A percentile compares a stretch with the other conserved stretches of the same genome.
phyloP scores from a whole-genome alignment of 192 early-diverging fungal species.

The Chytriomyces confervae region DNA sequence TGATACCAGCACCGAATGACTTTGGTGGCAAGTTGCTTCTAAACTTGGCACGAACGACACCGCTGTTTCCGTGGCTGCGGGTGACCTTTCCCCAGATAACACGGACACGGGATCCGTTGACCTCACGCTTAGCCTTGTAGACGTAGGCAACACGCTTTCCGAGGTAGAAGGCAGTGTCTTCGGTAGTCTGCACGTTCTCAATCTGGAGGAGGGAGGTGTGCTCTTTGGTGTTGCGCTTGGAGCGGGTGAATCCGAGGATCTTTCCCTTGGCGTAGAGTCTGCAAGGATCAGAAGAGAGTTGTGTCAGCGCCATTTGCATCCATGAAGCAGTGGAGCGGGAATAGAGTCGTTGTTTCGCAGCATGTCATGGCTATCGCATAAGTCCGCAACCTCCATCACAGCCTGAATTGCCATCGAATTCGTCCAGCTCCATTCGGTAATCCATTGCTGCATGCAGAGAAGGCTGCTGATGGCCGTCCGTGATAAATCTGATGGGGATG shows the following conservation, averaged over 20 bases:
- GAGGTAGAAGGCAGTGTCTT: constrained; percentile 95
- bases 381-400: no score
- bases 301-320: no score
- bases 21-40: constrained; percentile 94
- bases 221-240: constrained; percentile 89
- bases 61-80: constrained; percentile 93
- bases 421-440: no score
- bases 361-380: no score
- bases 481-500: no score
- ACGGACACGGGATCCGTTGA: constrained; percentile 92
- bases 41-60: constrained; percentile 97
- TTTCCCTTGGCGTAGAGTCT: constrained; percentile 99
- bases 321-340: no score
- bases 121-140: constrained; percentile 88
- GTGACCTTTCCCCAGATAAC: constrained; percentile 98
- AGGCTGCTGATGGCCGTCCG: no score
- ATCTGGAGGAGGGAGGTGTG: constrained; percentile 91
- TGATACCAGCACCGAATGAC: constrained; percentile 89
- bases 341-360: no score
- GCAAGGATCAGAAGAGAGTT: background rate
- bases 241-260: constrained; percentile 93
- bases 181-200: constrained; percentile 88
- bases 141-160: constrained; percentile 99
- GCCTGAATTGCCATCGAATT: no score
- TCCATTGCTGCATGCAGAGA: no score